phyloP scores from a whole-genome alignment of 192 early-diverging fungal genomes.

The Chytriomyces confervae region DNA sequence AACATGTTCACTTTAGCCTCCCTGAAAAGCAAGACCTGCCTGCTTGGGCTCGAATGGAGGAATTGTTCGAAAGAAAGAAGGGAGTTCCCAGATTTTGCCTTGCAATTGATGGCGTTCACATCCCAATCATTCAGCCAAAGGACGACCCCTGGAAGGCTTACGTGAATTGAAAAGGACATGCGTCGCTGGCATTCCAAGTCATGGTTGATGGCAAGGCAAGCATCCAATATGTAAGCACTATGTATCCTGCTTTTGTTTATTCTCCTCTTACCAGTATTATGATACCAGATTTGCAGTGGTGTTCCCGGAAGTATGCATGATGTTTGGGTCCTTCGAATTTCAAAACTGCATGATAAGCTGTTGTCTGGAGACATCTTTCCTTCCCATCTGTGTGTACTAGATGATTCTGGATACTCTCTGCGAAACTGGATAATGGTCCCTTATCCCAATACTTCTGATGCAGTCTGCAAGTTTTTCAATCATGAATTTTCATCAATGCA shows the following conservation, averaged over 20 bases:
- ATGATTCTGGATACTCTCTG: background rate
- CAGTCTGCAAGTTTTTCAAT: too few species aligned
- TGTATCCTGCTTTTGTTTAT: background rate
- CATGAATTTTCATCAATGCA: background rate
- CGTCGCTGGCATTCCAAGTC: background rate
- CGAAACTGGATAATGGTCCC: slow-evolving; percentile 14
- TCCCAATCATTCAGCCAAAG: background rate
- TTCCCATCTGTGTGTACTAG: background rate
- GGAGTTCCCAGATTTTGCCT: background rate
- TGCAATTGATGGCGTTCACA: slow-evolving; percentile 16
- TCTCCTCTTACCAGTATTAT: background rate
- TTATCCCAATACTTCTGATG: background rate
- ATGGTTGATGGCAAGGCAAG: background rate
- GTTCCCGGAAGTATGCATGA: background rate
- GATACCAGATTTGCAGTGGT: slow-evolving; percentile 1
- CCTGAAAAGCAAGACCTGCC: background rate
- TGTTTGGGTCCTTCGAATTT: background rate
- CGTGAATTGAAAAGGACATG: slow-evolving; percentile 7
- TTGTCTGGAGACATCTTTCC: background rate
- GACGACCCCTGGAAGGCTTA: slow-evolving; percentile 7
- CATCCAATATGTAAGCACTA: background rate
- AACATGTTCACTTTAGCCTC: background rate
- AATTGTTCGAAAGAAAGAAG: background rate
- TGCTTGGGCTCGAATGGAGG: background rate
- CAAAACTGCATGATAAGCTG: background rate